Base-by-base conservation (phyloP, 805 yeast species). In the Barnettozyma salicaria region DNA sequence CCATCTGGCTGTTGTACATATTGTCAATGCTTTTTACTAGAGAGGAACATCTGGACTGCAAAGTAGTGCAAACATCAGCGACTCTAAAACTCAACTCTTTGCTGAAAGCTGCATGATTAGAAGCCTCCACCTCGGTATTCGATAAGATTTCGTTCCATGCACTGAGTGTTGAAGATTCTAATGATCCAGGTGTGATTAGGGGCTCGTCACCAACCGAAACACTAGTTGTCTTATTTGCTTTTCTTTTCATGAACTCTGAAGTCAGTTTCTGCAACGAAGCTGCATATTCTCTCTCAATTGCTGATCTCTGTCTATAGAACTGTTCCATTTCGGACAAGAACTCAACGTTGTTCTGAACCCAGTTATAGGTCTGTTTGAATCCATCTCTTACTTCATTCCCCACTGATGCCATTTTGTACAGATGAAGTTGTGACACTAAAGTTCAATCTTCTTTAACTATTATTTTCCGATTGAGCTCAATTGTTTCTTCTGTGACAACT, bases 181-280 rank as follows among this genome's bases (percentile, higher is more conserved):
- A 65, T 0, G 97, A 87, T 0, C 99, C 98, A 0, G 98, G 97
- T 0, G 99, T 92, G 29, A 85, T 74, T 28, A 78, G 72, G 0
- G 99, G 98, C 13, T 74, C 74, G 42, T 86, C 95, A 19, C 99
- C 99, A 3, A 92, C 98, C 30, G 89, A 76, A 20, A 92, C 60
- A 11, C 63, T 57, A 0, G 90, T 74, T 9, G 86, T 67, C 13
- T 68, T 60, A 45, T 76, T 76, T 32, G 95, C 81, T 56, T 89
- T 88, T 58, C 76, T 81, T 41, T 78, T 80, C 49, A 86, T 78
- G 44, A 78, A 83, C 42, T 78, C 85, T 35, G 76, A 62, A 30
- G 86, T 70, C 41, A 92, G 60, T 8, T 71, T 70, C 36, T 73
- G 68, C 39, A 92, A 65, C 47, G 77, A 82, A 13, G 68, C 63